Percentiles rank a stretch among this genome's conserved stretches.
These are phyloP conservation scores for Didymella arachidicola DNA, from an alignment of 2,329 filamentous ascomycete species.

Conservation along the genomic window DNA sequence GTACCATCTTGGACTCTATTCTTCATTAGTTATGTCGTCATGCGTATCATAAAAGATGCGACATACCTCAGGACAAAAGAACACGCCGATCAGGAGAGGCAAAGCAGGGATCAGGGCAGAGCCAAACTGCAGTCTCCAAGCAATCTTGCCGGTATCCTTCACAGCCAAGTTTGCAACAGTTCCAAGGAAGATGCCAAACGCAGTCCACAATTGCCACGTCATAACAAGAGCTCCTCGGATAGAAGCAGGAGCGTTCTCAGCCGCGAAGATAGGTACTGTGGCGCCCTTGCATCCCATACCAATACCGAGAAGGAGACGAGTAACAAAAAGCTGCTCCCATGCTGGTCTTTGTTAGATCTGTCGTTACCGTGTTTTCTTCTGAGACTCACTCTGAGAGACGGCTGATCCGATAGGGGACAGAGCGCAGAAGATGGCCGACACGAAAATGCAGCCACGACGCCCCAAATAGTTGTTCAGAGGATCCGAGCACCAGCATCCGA, in stretches of 20 bases:
- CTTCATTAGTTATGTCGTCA: constrained; percentile 6
- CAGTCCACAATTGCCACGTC: constrained; percentile 56
- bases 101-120: constrained; percentile 35
- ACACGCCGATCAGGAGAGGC: constrained; percentile 27
- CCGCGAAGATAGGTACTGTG: constrained; percentile 57
- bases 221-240: constrained; percentile 60
- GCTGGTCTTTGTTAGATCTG: not conserved
- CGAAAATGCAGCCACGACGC: constrained; percentile 34
- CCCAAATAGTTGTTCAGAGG: constrained; percentile 34
- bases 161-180: constrained; percentile 52
- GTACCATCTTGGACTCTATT: constrained; percentile 21
- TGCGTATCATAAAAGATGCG: not conserved
- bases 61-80: constrained; percentile 55
- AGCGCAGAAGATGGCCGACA: constrained; percentile 31
- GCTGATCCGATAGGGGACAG: constrained; percentile 30
- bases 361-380: constrained; percentile 6
- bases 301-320: constrained; percentile 50
- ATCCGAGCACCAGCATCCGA: constrained; percentile 32
- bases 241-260: constrained; percentile 57
- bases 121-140: constrained; percentile 35
- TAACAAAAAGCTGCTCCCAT: constrained; percentile 53
- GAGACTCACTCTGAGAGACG: constrained; percentile 26
- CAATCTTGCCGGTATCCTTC: constrained; percentile 40
- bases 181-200: constrained; percentile 58
- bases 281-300: constrained; percentile 57